Base-by-base conservation (phyloP, 495 filamentous ascomycete species). In the Terfezia claveryi region DNA sequence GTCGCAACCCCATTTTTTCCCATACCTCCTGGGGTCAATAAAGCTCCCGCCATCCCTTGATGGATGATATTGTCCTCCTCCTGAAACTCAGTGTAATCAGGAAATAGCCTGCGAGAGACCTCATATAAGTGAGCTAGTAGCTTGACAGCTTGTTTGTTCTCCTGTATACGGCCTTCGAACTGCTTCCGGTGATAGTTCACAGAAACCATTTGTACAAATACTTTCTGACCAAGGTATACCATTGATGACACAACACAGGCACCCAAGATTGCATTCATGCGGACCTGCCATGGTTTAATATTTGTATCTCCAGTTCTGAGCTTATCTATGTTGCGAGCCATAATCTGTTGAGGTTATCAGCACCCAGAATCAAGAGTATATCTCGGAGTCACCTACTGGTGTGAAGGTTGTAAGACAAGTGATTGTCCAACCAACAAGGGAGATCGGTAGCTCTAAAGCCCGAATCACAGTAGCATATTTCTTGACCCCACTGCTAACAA, bases 171-270 rank as follows among this genome's bases (percentile, higher is more conserved):
- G 36, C 75, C 70, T 57, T 86, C 80, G 67, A 96, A 96, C 57
- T 94, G 91, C 61, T 88, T 83, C 57, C 87, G 83, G 67, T 98
- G 89, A 66, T 98, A 98, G 56, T 81, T 81, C 64, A 98, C 85
- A 50, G 83, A 89, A 65, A 96, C 93, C 38, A 95, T 73, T 70
- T 94, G 91, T 37, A 96, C 80, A 23, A 94, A 68, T 37, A 83
- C 66, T 64, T 92, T 92, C 66, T 95, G 86, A 7, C 66, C 79
- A 20, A 95, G 72, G 53, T 80, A 82, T 50, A 96, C 79, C 54
- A 87, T 64, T 10, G 82, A 76, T 52, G 82, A 83, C 50, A 93
- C 71, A n/a, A 94, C 72, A 23, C 79, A 65, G 9, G 86, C 85
- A 14, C 81, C 78, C 3, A 95, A 73, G 37, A 94, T 76, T 46